These are phyloP conservation scores for Salix dunnii DNA, from an alignment of 345 rosid species.

Conservation along the genomic window DNA sequence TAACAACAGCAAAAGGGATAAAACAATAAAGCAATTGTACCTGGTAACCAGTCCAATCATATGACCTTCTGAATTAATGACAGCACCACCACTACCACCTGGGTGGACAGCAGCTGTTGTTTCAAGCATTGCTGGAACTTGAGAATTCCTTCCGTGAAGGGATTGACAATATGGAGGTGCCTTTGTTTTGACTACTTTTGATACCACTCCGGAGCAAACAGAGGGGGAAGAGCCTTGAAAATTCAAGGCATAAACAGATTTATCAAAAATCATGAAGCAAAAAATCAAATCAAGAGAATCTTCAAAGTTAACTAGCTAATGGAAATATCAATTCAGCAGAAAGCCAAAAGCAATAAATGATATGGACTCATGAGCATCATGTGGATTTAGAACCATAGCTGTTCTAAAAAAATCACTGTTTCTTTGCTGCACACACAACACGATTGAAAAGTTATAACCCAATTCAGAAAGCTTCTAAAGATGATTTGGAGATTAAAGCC, in stretches of 20 bases:
- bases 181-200: conserved; percentile 71
- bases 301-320: not conserved
- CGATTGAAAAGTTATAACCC: not conserved
- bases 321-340: not conserved
- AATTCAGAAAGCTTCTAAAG: not conserved
- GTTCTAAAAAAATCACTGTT: not conserved
- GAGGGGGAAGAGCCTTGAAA: conserved; percentile 70
- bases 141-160: conserved; percentile 21
- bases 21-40: conserved; percentile 26
- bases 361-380: not conserved
- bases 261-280: not conserved
- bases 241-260: conserved; percentile 4
- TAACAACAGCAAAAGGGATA: not conserved
- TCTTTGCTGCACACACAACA: not conserved
- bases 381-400: not conserved
- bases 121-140: conserved; percentile 84
- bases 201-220: conserved; percentile 72
- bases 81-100: conserved; percentile 95
- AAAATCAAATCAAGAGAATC: not conserved
- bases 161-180: conserved; percentile 31
- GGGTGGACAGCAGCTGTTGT: conserved; percentile 96
- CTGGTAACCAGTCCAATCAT: conserved; percentile 95
- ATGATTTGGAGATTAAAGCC: not conserved
- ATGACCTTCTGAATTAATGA: conserved; percentile 63
- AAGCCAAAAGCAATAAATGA: not conserved